These are phyloP conservation scores for Abrus pulchellus DNA, from an alignment of 306 rosid species.

Conservation along the genomic window DNA sequence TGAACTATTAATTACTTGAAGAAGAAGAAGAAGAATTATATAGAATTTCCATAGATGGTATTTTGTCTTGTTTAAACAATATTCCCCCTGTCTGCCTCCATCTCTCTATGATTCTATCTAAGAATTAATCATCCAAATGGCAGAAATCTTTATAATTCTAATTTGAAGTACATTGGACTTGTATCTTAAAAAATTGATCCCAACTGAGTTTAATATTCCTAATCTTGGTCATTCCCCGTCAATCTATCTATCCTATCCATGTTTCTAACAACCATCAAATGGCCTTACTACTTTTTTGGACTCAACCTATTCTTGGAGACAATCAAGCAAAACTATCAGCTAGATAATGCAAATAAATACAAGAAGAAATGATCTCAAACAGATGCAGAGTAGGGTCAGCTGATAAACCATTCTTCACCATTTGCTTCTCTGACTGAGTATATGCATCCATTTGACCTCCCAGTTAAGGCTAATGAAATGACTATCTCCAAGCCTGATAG, in stretches of 20 bases:
- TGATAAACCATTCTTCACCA: too few species aligned
- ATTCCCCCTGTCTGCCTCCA: not conserved
- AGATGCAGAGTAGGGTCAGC: too few species aligned
- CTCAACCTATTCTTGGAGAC: too few species aligned
- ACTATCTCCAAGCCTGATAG: too few species aligned
- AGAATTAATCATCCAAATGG: constrained; percentile 1
- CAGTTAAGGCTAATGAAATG: too few species aligned
- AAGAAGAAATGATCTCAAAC: too few species aligned
- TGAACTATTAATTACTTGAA: not conserved
- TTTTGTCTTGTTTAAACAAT: not conserved
- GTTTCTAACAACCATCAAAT: not conserved
- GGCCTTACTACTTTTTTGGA: not conserved
- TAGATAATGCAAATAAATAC: too few species aligned
- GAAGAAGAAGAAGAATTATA: not conserved
- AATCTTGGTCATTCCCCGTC: not conserved
- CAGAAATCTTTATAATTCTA: not conserved
- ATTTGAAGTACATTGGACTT: not conserved
- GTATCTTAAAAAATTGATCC: constrained; percentile 6
- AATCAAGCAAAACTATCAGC: too few species aligned
- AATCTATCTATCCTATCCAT: not conserved
- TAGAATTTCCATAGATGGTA: not conserved
- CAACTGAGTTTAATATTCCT: not conserved
- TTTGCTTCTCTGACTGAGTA: too few species aligned
- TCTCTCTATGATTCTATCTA: not conserved
- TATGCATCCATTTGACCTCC: too few species aligned